Evolutionary conservation across 2,329 filamentous ascomycete species (phyloP).

Genomic region (Penicillium sp.): DNA sequence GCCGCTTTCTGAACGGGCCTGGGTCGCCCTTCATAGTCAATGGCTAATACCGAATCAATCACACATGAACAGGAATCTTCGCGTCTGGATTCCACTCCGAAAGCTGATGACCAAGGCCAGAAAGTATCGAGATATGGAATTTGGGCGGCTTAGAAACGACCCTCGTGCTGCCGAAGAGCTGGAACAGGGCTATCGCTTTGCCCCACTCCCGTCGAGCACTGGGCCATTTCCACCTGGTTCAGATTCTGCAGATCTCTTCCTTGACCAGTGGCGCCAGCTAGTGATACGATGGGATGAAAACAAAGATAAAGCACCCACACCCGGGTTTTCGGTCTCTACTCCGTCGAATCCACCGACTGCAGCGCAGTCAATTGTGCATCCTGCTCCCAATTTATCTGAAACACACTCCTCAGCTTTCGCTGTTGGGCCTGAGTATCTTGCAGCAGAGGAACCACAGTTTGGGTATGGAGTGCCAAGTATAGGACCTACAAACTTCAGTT

Average conservation of each 20-base stretch:
- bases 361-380: neutral
- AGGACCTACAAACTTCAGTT: neutral
- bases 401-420: neutral
- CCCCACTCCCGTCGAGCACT: slow-evolving; percentile 26
- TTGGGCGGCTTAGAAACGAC: slow-evolving; percentile 28
- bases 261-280: slow-evolving; percentile 30
- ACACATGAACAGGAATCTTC: slow-evolving; percentile 29
- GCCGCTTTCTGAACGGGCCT: slow-evolving; percentile 47
- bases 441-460: neutral
- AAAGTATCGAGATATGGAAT: slow-evolving; percentile 32
- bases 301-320: no score
- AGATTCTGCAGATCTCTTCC: slow-evolving; percentile 17
- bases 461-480: neutral
- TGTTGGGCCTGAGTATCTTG: neutral
- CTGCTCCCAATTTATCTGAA: neutral
- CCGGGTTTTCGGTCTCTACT: no score
- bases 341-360: neutral
- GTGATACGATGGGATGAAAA: slow-evolving; percentile 1
- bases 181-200: slow-evolving; percentile 2
- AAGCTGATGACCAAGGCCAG: slow-evolving; percentile 30
- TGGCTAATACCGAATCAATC: slow-evolving; percentile 41
- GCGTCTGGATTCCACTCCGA: slow-evolving; percentile 35
- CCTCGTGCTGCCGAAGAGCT: slow-evolving; percentile 17
- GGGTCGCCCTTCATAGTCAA: slow-evolving; percentile 44
- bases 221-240: slow-evolving; percentile 21